Percentiles rank a stretch among this genome's conserved stretches.
Evolutionary conservation across 495 filamentous ascomycete species (phyloP).

Genomic region (Amphirosellinia nigrospora): DNA sequence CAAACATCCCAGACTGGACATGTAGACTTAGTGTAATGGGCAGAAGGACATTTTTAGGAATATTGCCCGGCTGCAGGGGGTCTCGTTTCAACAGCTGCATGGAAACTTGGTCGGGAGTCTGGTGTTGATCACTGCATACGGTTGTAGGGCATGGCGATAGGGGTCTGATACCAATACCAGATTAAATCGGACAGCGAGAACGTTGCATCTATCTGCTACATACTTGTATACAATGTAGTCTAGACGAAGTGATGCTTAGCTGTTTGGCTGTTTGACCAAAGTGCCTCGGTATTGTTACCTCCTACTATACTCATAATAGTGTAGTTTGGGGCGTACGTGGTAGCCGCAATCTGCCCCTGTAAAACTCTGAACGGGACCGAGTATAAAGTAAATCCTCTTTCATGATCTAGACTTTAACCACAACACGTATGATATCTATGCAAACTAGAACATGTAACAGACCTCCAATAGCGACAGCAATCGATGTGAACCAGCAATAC

Average conservation of each 20-base stretch:
- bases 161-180: background rate
- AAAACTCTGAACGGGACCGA: background rate
- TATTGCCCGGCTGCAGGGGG: conserved; percentile 7
- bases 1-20: conserved; percentile 2
- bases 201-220: background rate
- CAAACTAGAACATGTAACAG: background rate
- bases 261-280: background rate
- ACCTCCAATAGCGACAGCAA: conserved; percentile 5
- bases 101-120: conserved; percentile 8
- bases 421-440: too few relatives aligned
- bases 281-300: background rate
- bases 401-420: background rate
- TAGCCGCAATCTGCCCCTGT: too few relatives aligned
- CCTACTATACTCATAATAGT: too few relatives aligned
- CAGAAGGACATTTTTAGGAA: conserved; percentile 12
- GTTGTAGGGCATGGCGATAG: background rate
- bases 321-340: too few relatives aligned
- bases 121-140: conserved; percentile 1
- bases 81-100: conserved; percentile 24
- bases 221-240: background rate
- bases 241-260: background rate
- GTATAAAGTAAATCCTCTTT: background rate
- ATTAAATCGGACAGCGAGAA: conserved; percentile 10
- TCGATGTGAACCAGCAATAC: conserved; percentile 3
- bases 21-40: background rate